Evolutionary conservation across 495 filamentous ascomycete genomes (phyloP).

Genomic region (Poronia punctata): DNA sequence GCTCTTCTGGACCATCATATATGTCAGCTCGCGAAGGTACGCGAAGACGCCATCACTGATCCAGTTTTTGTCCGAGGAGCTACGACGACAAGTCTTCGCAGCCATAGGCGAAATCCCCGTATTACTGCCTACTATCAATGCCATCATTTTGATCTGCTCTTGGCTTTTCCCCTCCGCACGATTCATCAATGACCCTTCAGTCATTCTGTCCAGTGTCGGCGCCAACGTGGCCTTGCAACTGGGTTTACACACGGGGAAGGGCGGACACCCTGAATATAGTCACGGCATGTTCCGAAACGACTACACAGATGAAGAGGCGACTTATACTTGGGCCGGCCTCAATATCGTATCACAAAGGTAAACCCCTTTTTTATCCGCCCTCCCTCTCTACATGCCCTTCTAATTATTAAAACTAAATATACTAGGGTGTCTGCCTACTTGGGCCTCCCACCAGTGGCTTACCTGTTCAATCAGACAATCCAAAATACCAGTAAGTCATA

Average conservation of each 20-base stretch:
- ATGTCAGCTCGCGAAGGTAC: slow-evolving; percentile 35
- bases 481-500: slow-evolving; percentile 23
- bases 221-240: slow-evolving; percentile 34
- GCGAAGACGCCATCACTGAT: slow-evolving; percentile 34
- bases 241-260: slow-evolving; percentile 37
- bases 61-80: slow-evolving; percentile 30
- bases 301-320: slow-evolving; percentile 37
- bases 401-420: not conserved
- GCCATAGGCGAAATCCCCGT: slow-evolving; percentile 29
- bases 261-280: slow-evolving; percentile 34
- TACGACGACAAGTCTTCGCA: slow-evolving; percentile 31
- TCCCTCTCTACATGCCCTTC: slow-evolving; percentile 1
- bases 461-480: slow-evolving; percentile 36
- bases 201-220: slow-evolving; percentile 32
- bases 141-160: slow-evolving; percentile 34
- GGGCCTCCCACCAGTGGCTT: slow-evolving; percentile 31
- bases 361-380: not conserved
- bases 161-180: slow-evolving; percentile 37
- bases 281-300: slow-evolving; percentile 23
- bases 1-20: slow-evolving; percentile 41
- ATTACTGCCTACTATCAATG: slow-evolving; percentile 33
- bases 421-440: slow-evolving; percentile 26
- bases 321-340: slow-evolving; percentile 39
- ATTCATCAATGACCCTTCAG: slow-evolving; percentile 36
- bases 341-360: slow-evolving; percentile 37